Base-by-base conservation (phyloP, 1,139 yeast genomes). In the Sugiyamaella paludigena region DNA sequence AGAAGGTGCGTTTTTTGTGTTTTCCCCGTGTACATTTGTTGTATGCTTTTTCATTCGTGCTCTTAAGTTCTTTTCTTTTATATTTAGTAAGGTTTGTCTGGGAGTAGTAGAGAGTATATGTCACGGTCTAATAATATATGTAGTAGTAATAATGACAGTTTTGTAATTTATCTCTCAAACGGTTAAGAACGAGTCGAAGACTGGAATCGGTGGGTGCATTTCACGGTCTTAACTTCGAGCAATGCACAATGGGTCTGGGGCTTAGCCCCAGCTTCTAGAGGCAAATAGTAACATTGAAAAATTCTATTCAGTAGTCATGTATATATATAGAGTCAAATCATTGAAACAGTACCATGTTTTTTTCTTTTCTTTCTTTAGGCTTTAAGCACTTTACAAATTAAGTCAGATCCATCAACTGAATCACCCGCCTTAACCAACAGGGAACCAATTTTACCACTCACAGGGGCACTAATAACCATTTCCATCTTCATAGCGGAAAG, bases 401-500 rank as follows among this genome's bases (percentile, higher is more conserved):
- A 77, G 68, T 92, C 98, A 57, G 84, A 84, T 50, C 96, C 95
- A 63, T 89, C 98, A 39, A 94, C 98, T 45, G 94, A 84, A 65
- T 92, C 98, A 61, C 96, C 96, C 63, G 87, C 95, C 69, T 83
- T 84, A 58, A 89, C 84, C 50, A 77, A 67, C 33, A 92, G 77
- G 29, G 84, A 86, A 46, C 85, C 83, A 53, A 94, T 82, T 66
- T 78, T 80, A 67, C 98, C 99, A 52, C 84, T 77, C 54, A 81
- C 84, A 48, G 95, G 96, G 8, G 99, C 92, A 67, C 91, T 80
- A 60, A 92, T 91, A 47, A 92, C 95, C 98, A 92, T 92, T 76
- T 92, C 99, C 98, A 94, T 94, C 81, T 94, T 94, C 99, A 92
- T 94, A 58, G 99, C 98, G 66, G 94, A 83, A 65, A 92, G 78